phyloP scores from a whole-genome alignment of 768 basidiomycete genomes.

The Trametes gibbosa region DNA sequence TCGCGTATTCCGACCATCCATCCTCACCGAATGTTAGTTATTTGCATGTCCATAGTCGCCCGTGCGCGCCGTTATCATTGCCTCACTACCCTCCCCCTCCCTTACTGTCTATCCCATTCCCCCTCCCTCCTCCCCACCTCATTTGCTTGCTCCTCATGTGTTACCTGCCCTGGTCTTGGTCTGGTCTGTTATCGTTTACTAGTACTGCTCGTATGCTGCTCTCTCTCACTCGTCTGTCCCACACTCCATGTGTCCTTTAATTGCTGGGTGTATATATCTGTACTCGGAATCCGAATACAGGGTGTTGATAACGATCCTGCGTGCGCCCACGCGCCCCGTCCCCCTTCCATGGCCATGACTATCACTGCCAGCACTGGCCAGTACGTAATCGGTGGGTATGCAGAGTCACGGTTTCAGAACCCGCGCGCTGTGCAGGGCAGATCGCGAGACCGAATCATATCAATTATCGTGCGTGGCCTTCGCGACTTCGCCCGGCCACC shows the following conservation, averaged over 20 bases:
- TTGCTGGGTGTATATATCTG: slow-evolving; percentile 17
- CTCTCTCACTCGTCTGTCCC: not conserved
- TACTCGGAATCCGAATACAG: slow-evolving; percentile 14
- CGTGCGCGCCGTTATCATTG: slow-evolving; percentile 15
- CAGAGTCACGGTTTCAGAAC: too few relatives aligned
- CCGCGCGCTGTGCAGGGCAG: too few relatives aligned
- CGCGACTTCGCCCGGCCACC: slow-evolving; percentile 3
- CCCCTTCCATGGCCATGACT: too few relatives aligned
- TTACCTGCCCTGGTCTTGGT: slow-evolving; percentile 10
- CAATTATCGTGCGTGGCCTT: slow-evolving; percentile 1
- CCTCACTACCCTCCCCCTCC: not conserved
- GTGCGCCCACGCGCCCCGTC: too few relatives aligned
- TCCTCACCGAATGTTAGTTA: slow-evolving; percentile 64
- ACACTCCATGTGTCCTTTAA: slow-evolving; percentile 6
- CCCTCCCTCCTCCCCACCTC: not conserved
- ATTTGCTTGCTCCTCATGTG: slow-evolving; percentile 1
- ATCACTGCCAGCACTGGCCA: too few relatives aligned
- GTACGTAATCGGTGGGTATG: slow-evolving; percentile 13
- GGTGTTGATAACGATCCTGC: slow-evolving; percentile 20
- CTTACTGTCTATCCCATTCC: not conserved
- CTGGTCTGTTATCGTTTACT: slow-evolving; percentile 15
- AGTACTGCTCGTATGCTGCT: slow-evolving; percentile 20
- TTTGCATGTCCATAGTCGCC: slow-evolving; percentile 10
- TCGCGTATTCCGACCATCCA: slow-evolving; percentile 32
- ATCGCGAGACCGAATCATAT: too few relatives aligned